Conservation (phyloP, 2,329 filamentous ascomycete genomes). For the Gremmenia infestans region DNA sequence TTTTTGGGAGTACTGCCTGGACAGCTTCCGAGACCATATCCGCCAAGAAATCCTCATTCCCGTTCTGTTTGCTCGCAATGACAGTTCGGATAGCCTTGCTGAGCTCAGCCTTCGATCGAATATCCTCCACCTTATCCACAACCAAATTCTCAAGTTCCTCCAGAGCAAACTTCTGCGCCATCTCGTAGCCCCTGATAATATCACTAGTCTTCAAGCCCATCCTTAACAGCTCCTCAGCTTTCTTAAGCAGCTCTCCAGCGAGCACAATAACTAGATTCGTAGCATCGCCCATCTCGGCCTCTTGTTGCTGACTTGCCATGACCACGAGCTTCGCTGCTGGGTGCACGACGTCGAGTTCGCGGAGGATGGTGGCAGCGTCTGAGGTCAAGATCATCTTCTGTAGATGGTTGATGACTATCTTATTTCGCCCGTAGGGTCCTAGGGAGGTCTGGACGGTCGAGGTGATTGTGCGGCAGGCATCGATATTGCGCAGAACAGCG, state of each 20-base stretch:
- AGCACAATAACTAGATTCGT: constrained; percentile 96
- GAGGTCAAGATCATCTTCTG: constrained; percentile 99
- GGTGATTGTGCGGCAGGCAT: constrained; percentile 93
- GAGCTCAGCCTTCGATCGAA: constrained; percentile 75
- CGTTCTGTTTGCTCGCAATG: constrained; percentile 93
- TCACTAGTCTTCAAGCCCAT: constrained; percentile 99
- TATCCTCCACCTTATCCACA: constrained; percentile 84
- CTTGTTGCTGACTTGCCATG: constrained; percentile 98
- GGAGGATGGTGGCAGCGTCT: constrained; percentile 93
- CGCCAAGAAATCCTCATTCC: constrained; percentile 84
- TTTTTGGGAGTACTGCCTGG: constrained; percentile 89
- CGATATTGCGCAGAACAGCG: constrained; percentile 96
- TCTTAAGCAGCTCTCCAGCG: constrained; percentile 90
- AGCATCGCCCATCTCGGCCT: constrained; percentile 97
- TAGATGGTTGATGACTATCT: constrained; percentile 99
- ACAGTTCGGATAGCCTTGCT: constrained; percentile 95
- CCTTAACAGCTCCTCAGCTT: constrained; percentile 91
- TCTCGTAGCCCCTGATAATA: constrained; percentile 93
- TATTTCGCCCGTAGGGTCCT: constrained; percentile 96
- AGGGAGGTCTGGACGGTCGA: constrained; percentile 96
- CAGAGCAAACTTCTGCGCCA: constrained; percentile 83
- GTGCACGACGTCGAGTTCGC: constrained; percentile 96
- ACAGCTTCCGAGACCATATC: constrained; percentile 80
- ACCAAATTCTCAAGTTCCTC: constrained; percentile 81
- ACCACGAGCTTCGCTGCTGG: constrained; percentile 95